Conservation (phyloP, 352 stramenopile genomes). For the Globisporangium solare region DNA sequence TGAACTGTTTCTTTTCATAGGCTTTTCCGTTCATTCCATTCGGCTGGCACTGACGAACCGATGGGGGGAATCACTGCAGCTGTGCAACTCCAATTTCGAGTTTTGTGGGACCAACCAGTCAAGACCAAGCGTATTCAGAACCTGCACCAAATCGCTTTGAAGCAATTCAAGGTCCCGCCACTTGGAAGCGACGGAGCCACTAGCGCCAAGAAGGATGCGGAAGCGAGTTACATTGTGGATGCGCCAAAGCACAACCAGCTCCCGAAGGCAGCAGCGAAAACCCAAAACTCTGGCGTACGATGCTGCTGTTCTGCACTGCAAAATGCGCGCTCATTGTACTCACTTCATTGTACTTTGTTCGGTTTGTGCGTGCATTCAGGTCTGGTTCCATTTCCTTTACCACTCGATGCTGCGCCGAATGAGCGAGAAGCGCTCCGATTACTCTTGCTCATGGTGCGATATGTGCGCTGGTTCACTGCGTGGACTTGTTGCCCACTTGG, state of each 20-base stretch:
- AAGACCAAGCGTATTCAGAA: constrained; percentile 21
- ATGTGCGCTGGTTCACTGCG: constrained; percentile 70
- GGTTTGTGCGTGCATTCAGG: constrained; percentile 19
- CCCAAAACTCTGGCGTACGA: constrained; percentile 12
- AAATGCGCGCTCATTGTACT: neutral
- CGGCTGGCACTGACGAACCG: too few species aligned
- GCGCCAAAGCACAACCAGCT: constrained; percentile 14
- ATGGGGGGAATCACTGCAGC: constrained; percentile 2
- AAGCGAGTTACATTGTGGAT: constrained; percentile 12
- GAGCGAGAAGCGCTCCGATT: constrained; percentile 80
- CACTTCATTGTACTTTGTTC: neutral
- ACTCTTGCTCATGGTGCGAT: constrained; percentile 81
- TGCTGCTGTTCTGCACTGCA: neutral
- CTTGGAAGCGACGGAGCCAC: neutral
- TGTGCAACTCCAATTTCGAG: constrained; percentile 19
- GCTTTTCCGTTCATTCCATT: too few species aligned
- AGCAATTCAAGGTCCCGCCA: constrained; percentile 14
- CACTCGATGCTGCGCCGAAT: constrained; percentile 73
- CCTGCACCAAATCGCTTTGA: constrained; percentile 15
- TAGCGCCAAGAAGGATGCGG: constrained; percentile 2
- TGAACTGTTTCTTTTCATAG: neutral
- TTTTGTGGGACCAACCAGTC: constrained; percentile 13
- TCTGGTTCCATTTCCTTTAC: constrained; percentile 85
- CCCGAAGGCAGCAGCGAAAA: constrained; percentile 9
- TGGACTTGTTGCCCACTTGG: constrained; percentile 68